Base-by-base conservation (phyloP, 129 eudicot genomes). In the Arctium lappa region DNA sequence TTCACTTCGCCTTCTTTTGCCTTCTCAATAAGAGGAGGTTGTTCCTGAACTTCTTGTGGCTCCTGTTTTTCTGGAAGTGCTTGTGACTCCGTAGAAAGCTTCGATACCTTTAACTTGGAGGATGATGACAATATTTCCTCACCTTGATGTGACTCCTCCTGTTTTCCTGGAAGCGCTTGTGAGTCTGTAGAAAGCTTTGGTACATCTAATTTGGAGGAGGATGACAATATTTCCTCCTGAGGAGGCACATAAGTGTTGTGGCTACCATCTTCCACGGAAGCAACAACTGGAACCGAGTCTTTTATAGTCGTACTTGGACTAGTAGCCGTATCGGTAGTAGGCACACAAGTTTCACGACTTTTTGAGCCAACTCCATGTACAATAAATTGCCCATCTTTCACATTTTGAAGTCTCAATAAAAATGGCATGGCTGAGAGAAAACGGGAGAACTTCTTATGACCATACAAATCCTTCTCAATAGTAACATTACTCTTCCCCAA, bases 361-460 rank as follows among this genome's bases (percentile, higher is more conserved):
- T 87, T 87, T 22, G 85, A 77, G 65, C 83, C 71, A 33, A 88
- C 76, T 31, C 91, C 85, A 72, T 75, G 86, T 70, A 89, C 83
- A 11, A 86, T 37, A 80, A 46, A 60, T 69, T 83, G 86, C 29
- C 93, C 92, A 76, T 89, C 90, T 77, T 44, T 75, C 9, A 32
- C 81, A 72, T 76, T 30, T 82, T 85, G 86, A 87, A 93, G 81
- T 76, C 83, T 87, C 46, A 95, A 53, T 83, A 93, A 56, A 76
- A 82, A 89, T 30, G 97, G 97, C 97, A 91, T 88, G n/a, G 99
- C 90, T 44, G 79, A 60, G 15, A 95, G 87, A 85, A 95, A 86
- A 46, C 85, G 84, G 4, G 94, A 86, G 76, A 95, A 95, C 79
- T 91, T 93, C 66, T 84, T 90, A 84, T 93, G 86, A 62, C 99